Evolutionary conservation across 1,284 basidiomycete species (phyloP).

Genomic region (Megacollybia platyphylla): DNA sequence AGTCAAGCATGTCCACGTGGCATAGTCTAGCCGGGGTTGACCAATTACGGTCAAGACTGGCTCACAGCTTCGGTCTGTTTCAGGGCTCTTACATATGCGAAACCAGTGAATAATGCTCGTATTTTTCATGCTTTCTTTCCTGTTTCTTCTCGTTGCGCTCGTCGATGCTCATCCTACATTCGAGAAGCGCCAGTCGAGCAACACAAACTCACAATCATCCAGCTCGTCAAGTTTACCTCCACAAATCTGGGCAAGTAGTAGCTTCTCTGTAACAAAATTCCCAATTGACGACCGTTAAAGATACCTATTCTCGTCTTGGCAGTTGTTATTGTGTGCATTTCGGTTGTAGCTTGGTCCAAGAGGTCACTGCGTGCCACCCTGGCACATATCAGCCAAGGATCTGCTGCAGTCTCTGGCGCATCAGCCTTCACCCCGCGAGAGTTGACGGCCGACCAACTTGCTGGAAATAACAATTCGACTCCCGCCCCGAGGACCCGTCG

Average conservation of each 20-base stretch:
- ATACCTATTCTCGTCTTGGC: constrained; percentile 6
- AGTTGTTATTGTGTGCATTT: constrained; percentile 2
- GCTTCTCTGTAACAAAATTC: not conserved
- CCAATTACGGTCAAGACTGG: too few relatives aligned
- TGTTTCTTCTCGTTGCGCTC: not conserved
- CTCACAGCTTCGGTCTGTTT: too few relatives aligned
- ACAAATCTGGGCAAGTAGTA: not conserved
- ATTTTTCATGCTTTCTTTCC: not conserved
- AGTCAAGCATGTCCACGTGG: too few relatives aligned
- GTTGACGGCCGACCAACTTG: constrained; percentile 31
- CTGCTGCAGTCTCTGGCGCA: constrained; percentile 5
- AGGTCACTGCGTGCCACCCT: constrained; percentile 2
- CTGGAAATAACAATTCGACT: constrained; percentile 19
- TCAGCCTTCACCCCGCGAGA: constrained; percentile 12
- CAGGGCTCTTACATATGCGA: too few relatives aligned
- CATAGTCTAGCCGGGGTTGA: too few relatives aligned
- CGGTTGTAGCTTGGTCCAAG: constrained; percentile 2
- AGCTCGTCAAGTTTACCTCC: not conserved
- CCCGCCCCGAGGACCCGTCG: constrained; percentile 29
- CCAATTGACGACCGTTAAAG: constrained; percentile 1
- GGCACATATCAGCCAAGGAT: constrained; percentile 5
- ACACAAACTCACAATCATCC: not conserved
- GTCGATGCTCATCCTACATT: not conserved
- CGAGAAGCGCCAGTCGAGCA: not conserved
- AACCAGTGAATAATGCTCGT: too few relatives aligned